Evolutionary conservation across 305 asterid genomes (phyloP).

Genomic region (Fraxinus dipetala): DNA sequence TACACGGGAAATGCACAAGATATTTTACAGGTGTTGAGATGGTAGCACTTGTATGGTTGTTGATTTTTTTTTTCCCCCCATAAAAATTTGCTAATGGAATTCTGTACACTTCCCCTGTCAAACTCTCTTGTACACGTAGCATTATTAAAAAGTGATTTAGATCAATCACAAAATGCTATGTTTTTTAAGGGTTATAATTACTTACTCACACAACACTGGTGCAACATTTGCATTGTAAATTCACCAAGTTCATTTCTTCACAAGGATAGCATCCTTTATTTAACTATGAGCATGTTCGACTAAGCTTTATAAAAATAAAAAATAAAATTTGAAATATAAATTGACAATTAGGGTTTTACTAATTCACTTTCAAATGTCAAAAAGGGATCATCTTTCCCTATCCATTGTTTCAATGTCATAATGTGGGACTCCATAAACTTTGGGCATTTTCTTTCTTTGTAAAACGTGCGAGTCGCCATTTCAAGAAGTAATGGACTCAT

Average conservation of each 20-base stretch:
- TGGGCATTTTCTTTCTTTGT: neutral
- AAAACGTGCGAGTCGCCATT: neutral
- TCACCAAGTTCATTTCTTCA: conserved; percentile 12
- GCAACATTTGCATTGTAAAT: conserved; percentile 14
- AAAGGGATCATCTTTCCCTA: neutral
- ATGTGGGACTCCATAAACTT: neutral
- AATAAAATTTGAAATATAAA: neutral
- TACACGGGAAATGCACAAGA: neutral
- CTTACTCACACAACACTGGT: neutral
- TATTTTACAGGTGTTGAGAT: neutral
- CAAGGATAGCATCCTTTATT: conserved; percentile 13
- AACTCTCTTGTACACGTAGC: neutral
- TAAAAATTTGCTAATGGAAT: neutral
- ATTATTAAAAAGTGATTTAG: neutral
- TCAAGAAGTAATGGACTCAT: neutral
- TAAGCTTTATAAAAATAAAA: neutral
- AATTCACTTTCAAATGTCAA: neutral
- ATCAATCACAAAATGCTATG: neutral
- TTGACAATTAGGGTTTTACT: neutral
- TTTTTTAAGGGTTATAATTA: neutral
- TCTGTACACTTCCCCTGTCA: too few species aligned
- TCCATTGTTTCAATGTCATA: neutral
- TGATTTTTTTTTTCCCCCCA: neutral
- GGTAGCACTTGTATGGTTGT: neutral
- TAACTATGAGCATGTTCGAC: neutral